Evolutionary conservation across 2,329 filamentous ascomycete species (phyloP).

Genomic region (Elsinoe batatas): DNA sequence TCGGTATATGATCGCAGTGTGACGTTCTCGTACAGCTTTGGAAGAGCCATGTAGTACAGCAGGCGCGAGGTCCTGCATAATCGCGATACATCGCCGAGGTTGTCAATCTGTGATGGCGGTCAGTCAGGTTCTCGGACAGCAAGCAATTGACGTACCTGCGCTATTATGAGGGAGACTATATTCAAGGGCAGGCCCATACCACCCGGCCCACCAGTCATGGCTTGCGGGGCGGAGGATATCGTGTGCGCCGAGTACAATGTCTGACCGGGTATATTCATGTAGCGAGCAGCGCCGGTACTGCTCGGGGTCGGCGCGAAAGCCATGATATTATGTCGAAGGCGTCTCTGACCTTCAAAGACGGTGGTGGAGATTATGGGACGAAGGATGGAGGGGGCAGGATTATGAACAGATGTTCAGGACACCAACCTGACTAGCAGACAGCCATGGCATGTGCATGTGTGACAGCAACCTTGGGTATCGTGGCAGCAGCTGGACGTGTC

Average conservation of each 20-base stretch:
- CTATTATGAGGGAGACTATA: conserved; percentile 47
- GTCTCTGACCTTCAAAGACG: not conserved
- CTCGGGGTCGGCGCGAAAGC: not conserved
- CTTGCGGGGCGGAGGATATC: not conserved
- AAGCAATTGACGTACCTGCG: conserved; percentile 34
- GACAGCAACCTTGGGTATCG: not conserved
- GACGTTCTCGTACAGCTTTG: conserved; percentile 49
- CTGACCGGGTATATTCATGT: conserved; percentile 5
- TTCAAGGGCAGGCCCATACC: conserved; percentile 43
- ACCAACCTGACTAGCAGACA: not conserved
- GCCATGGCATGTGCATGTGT: not conserved
- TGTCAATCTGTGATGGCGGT: conserved; percentile 39
- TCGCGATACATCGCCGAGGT: conserved; percentile 48
- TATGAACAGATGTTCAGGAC: not conserved
- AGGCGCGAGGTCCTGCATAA: conserved; percentile 51
- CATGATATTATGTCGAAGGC: not conserved
- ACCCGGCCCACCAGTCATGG: conserved; percentile 6
- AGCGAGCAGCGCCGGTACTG: not conserved
- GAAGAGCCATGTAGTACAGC: conserved; percentile 55
- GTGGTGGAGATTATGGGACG: not conserved
- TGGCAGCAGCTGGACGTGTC: not conserved
- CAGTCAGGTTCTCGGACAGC: not conserved
- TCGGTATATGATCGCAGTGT: conserved; percentile 48
- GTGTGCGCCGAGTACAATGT: not conserved
- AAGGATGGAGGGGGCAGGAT: not conserved